Conservation (phyloP, 73 alveolate species). For the Paramecium octaurelia region DNA sequence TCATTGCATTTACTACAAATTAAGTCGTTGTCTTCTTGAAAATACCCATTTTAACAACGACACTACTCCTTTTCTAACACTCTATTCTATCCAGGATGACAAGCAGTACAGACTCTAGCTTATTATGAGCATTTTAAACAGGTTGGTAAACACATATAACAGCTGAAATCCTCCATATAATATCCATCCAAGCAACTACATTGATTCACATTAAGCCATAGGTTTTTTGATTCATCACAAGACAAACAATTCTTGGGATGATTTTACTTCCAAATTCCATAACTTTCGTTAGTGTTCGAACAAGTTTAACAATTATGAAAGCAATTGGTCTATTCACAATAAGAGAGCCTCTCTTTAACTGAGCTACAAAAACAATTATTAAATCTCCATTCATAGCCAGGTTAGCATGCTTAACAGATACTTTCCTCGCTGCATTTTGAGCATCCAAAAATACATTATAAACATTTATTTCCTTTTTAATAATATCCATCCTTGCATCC, state of each 20-base stretch:
- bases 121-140: neutral
- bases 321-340: neutral
- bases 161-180: neutral
- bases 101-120: neutral
- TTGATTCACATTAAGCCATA: neutral
- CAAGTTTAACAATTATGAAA: neutral
- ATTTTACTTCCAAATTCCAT: neutral
- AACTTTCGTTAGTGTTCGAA: neutral
- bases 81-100: neutral
- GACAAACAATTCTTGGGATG: neutral
- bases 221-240: neutral
- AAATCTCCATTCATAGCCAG: neutral
- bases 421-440: neutral
- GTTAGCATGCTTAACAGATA: neutral
- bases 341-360: neutral
- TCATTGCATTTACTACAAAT: constrained; percentile 9
- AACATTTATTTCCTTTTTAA: neutral
- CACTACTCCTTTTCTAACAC: neutral
- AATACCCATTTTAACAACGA: constrained; percentile 23
- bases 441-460: neutral
- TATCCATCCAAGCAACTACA: constrained; percentile 14
- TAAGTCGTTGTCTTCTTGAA: neutral
- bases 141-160: neutral
- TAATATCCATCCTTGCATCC: constrained; percentile 16
- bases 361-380: neutral